Evolutionary conservation across 2,329 filamentous ascomycete species (phyloP).

Genomic region (Sarocladium kiliense): DNA sequence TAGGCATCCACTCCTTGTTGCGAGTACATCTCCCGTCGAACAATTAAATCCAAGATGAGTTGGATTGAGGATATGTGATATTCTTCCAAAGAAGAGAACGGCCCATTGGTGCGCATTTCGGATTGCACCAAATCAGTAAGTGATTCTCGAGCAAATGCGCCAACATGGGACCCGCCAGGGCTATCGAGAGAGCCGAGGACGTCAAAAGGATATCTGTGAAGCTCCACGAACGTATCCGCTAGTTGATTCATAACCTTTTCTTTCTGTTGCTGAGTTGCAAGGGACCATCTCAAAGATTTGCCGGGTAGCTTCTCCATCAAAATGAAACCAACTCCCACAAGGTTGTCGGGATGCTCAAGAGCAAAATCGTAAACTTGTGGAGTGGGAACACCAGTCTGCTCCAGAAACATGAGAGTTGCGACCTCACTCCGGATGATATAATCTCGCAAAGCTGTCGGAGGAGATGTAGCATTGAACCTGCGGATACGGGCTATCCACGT

Average conservation of each 20-base stretch:
- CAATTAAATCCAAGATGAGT: constrained; percentile 31
- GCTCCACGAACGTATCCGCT: constrained; percentile 32
- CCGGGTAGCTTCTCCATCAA: constrained; percentile 37
- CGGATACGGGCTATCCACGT: constrained; percentile 38
- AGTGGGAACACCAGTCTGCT: constrained; percentile 27
- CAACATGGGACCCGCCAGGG: constrained; percentile 19
- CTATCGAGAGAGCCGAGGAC: constrained; percentile 29
- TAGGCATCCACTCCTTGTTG: constrained; percentile 30
- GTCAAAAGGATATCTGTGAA: constrained; percentile 30
- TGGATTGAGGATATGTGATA: constrained; percentile 27
- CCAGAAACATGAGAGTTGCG: constrained; percentile 34
- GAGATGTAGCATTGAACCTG: constrained; percentile 32
- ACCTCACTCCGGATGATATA: constrained; percentile 35
- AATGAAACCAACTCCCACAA: constrained; percentile 34
- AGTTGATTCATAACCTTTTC: constrained; percentile 31
- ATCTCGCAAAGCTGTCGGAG: constrained; percentile 25
- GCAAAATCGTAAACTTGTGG: constrained; percentile 32
- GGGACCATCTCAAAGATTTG: constrained; percentile 29
- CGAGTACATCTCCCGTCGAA: constrained; percentile 28
- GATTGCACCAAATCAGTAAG: constrained; percentile 24
- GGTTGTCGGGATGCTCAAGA: constrained; percentile 22
- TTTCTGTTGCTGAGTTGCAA: constrained; percentile 25
- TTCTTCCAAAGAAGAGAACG: constrained; percentile 27
- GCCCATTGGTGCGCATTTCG: constrained; percentile 25
- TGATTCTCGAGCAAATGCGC: constrained; percentile 31